A percentile compares a stretch with the other conserved stretches of the same genome.
These are phyloP conservation scores for Claviceps purpurea DNA, from an alignment of 2,329 filamentous ascomycete species.

Conservation along the genomic window DNA sequence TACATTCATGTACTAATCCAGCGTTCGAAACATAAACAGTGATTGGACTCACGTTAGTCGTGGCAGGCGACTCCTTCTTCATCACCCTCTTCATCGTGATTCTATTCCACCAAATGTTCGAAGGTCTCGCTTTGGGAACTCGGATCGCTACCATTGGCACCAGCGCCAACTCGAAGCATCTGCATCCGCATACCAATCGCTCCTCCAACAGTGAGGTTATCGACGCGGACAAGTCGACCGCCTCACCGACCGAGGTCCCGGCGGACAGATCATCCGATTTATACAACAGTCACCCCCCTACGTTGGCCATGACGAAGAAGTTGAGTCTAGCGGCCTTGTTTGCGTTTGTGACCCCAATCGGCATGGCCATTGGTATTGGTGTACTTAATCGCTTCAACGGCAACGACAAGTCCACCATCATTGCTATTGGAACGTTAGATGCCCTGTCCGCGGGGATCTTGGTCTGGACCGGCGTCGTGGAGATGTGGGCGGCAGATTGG, in stretches of 20 bases:
- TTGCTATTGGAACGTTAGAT: constrained; percentile 62
- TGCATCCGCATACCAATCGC: constrained; percentile 9
- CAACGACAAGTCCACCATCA: constrained; percentile 52
- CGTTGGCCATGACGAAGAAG: constrained; percentile 34
- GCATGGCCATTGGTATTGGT: constrained; percentile 69
- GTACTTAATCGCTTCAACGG: constrained; percentile 60
- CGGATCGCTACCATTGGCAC: constrained; percentile 49
- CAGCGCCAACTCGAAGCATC: constrained; percentile 7
- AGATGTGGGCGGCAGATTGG: constrained; percentile 72
- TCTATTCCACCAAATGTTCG: constrained; percentile 67
- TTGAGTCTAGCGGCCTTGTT: constrained; percentile 50
- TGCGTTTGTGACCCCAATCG: constrained; percentile 59
- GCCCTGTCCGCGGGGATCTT: constrained; percentile 63
- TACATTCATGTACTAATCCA: neutral
- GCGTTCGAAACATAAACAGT: neutral
- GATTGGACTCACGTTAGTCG: constrained; percentile 50
- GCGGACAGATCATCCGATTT: constrained; percentile 5
- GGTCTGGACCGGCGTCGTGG: constrained; percentile 66
- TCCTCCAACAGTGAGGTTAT: constrained; percentile 3
- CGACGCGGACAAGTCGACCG: constrained; percentile 13
- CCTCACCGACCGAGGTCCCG: constrained; percentile 12
- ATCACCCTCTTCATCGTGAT: constrained; percentile 52
- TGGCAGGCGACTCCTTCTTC: constrained; percentile 42
- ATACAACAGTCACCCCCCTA: constrained; percentile 7
- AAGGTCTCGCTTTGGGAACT: constrained; percentile 60